These are phyloP conservation scores for Colletotrichum orchidophilum DNA, from an alignment of 2,329 filamentous ascomycete genomes.

Conservation along the genomic window DNA sequence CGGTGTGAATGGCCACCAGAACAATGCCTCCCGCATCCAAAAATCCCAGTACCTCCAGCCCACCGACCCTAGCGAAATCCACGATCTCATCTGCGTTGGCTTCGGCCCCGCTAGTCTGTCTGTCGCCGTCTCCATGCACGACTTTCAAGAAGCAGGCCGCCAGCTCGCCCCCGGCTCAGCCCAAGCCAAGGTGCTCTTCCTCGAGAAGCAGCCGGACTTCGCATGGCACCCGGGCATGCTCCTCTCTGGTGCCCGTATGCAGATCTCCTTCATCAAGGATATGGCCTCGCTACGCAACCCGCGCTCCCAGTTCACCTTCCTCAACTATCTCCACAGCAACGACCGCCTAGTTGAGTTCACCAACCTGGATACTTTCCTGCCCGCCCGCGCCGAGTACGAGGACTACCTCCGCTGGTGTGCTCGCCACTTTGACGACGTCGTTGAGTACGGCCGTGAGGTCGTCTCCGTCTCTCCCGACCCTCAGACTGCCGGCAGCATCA, in stretches of 20 bases:
- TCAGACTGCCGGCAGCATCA: slow-evolving; percentile 56
- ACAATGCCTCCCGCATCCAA: slow-evolving; percentile 9
- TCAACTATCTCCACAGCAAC: slow-evolving; percentile 90
- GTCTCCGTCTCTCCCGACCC: slow-evolving; percentile 69
- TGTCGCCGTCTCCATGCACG: slow-evolving; percentile 88
- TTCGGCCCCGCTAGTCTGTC: slow-evolving; percentile 93
- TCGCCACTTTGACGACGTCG: slow-evolving; percentile 75
- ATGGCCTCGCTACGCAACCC: slow-evolving; percentile 90
- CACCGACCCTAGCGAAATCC: slow-evolving; percentile 69
- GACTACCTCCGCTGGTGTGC: slow-evolving; percentile 97
- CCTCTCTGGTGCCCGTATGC: slow-evolving; percentile 92
- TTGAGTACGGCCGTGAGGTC: slow-evolving; percentile 83
- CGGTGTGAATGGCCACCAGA: slow-evolving; percentile 26
- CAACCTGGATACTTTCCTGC: slow-evolving; percentile 89
- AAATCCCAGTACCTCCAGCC: slow-evolving; percentile 57
- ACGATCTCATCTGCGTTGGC: slow-evolving; percentile 89
- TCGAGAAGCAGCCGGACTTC: slow-evolving; percentile 86
- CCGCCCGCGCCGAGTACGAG: slow-evolving; percentile 88
- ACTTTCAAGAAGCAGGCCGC: slow-evolving; percentile 68
- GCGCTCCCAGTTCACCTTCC: slow-evolving; percentile 90
- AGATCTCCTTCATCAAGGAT: slow-evolving; percentile 97
- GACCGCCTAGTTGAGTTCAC: slow-evolving; percentile 88
- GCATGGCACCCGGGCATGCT: slow-evolving; percentile 97
- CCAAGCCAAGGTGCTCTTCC: slow-evolving; percentile 79
- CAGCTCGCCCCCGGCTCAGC: slow-evolving; percentile 51